These are phyloP conservation scores for Colletotrichum shisoi DNA, from an alignment of 2,329 filamentous ascomycete genomes.

Conservation along the genomic window DNA sequence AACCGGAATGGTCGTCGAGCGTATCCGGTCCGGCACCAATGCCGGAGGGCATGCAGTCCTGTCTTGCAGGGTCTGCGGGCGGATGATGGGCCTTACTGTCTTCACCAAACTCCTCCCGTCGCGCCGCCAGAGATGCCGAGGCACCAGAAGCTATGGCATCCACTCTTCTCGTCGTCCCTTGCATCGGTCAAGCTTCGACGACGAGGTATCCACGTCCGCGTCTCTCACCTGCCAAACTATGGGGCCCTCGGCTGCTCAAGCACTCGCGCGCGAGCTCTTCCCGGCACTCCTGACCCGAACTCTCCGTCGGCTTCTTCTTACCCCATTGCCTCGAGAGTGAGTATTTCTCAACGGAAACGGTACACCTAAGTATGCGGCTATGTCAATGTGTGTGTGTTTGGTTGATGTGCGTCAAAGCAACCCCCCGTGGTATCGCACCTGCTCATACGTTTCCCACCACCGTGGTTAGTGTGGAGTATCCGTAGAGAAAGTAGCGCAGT, in stretches of 20 bases:
- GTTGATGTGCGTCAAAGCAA: too few species aligned
- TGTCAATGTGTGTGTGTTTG: too few species aligned
- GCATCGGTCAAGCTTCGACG: neutral
- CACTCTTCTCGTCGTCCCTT: neutral
- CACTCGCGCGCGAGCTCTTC: neutral
- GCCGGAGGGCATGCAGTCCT: neutral
- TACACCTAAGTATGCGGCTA: too few species aligned
- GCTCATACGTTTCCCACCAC: neutral
- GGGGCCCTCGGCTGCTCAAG: constrained; percentile 18
- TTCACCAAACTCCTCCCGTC: neutral
- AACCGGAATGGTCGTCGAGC: neutral
- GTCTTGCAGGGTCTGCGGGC: too few species aligned
- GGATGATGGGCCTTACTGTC: neutral
- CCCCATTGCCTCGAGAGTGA: too few species aligned
- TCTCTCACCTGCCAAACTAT: constrained; percentile 6
- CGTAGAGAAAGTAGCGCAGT: too few species aligned
- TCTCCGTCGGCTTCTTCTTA: neutral
- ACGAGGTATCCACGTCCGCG: neutral
- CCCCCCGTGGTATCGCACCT: too few species aligned
- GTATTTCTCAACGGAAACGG: too few species aligned
- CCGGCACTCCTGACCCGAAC: constrained; percentile 2
- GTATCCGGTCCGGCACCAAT: neutral
- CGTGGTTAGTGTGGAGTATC: too few species aligned
- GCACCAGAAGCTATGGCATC: constrained; percentile 13
- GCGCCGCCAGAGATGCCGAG: constrained; percentile 16